Evolutionary conservation across 2,329 filamentous ascomycete species (phyloP).

Genomic region (Furcasterigmium furcatum): DNA sequence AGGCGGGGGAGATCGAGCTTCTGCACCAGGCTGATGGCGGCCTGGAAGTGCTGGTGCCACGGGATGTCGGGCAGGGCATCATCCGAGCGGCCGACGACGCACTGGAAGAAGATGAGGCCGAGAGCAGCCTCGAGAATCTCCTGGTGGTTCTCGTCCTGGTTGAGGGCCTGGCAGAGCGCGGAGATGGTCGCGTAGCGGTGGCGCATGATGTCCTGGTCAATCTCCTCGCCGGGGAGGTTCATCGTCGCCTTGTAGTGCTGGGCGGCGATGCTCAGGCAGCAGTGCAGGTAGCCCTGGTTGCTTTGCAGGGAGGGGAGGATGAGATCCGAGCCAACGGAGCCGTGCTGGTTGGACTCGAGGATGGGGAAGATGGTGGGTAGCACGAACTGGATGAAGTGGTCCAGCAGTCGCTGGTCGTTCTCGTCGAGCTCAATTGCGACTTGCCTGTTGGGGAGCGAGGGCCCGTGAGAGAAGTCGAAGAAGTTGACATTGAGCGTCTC

Average conservation of each 20-base stretch:
- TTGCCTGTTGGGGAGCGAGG: constrained; percentile 60
- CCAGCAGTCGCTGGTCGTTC: constrained; percentile 78
- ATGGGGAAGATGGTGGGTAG: constrained; percentile 89
- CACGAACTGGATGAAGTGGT: constrained; percentile 88
- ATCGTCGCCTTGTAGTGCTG: constrained; percentile 85
- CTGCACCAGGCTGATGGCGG: constrained; percentile 78
- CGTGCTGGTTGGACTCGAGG: constrained; percentile 84
- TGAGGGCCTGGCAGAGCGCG: constrained; percentile 78
- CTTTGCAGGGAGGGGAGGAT: constrained; percentile 84
- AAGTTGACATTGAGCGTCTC: constrained; percentile 72
- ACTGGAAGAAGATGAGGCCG: constrained; percentile 95
- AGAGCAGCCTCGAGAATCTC: constrained; percentile 90
- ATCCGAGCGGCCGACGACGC: constrained; percentile 81
- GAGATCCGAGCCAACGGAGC: constrained; percentile 74
- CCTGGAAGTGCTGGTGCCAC: constrained; percentile 97
- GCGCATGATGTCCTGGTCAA: constrained; percentile 87
- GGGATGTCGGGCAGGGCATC: constrained; percentile 87
- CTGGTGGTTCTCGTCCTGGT: constrained; percentile 75
- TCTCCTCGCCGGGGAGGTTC: constrained; percentile 63
- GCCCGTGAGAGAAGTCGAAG: constrained; percentile 75
- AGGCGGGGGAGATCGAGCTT: constrained; percentile 76
- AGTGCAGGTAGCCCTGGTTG: constrained; percentile 93
- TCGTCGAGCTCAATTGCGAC: constrained; percentile 82
- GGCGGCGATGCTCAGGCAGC: constrained; percentile 88
- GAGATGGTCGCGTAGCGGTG: constrained; percentile 88